These are phyloP conservation scores for Globisporangium alternatum DNA, from an alignment of 352 stramenopile species.

Conservation along the genomic window DNA sequence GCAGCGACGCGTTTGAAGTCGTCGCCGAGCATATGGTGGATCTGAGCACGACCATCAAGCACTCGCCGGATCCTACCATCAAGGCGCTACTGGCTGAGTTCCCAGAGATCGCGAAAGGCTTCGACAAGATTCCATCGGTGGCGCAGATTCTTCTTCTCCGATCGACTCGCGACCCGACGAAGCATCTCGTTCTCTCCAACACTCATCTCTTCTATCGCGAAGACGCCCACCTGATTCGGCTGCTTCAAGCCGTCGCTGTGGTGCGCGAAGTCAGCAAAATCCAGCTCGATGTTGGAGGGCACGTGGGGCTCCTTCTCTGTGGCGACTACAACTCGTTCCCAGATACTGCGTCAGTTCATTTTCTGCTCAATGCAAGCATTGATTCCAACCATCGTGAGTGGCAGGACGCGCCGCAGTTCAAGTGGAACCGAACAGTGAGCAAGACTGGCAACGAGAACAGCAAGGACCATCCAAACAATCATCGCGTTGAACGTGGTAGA, in stretches of 20 bases:
- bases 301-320: slow-evolving; percentile 50
- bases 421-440: slow-evolving; percentile 31
- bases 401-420: slow-evolving; percentile 45
- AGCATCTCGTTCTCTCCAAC: slow-evolving; percentile 53
- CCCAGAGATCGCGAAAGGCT: slow-evolving; percentile 48
- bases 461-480: slow-evolving; percentile 3
- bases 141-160: slow-evolving; percentile 56
- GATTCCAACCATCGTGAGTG: slow-evolving; percentile 51
- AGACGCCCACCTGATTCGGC: slow-evolving; percentile 63
- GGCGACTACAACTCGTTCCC: slow-evolving; percentile 72
- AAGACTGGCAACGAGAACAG: slow-evolving; percentile 3
- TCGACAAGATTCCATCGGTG: slow-evolving; percentile 58
- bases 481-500: slow-evolving; percentile 15
- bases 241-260: slow-evolving; percentile 50
- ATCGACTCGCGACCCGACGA: slow-evolving; percentile 19
- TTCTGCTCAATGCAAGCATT: slow-evolving; percentile 46
- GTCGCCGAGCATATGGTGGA: slow-evolving; percentile 43
- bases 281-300: slow-evolving; percentile 16
- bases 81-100: slow-evolving; percentile 42
- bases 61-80: slow-evolving; percentile 31
- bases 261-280: slow-evolving; percentile 35
- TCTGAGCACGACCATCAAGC: slow-evolving; percentile 32
- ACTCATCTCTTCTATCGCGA: slow-evolving; percentile 77
- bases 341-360: slow-evolving; percentile 37
- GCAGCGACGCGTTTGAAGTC: slow-evolving; percentile 39